Evolutionary conservation across 2,329 filamentous ascomycete genomes (phyloP).

Genomic region (Coniella vitis): DNA sequence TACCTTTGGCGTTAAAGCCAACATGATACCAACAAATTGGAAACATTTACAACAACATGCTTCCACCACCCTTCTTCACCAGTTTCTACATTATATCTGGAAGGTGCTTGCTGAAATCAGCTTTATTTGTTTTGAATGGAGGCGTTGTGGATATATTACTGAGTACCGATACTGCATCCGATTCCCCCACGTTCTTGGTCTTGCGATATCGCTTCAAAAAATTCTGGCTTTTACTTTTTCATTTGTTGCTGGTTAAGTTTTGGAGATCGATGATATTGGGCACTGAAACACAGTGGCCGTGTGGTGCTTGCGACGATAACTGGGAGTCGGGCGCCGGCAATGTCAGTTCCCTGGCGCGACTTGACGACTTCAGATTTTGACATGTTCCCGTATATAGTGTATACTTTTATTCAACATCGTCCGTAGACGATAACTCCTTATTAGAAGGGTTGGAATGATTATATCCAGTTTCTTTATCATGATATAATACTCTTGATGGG

Average conservation of each 20-base stretch:
- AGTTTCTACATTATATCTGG: conserved; percentile 5
- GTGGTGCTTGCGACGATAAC: too few species aligned
- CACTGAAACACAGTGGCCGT: neutral
- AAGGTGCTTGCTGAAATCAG: conserved; percentile 6
- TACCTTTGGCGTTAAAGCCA: conserved; percentile 13
- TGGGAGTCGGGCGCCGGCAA: too few species aligned
- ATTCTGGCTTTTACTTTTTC: too few species aligned
- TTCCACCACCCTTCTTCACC: neutral
- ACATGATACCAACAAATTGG: too few species aligned
- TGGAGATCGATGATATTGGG: neutral
- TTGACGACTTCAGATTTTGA: too few species aligned
- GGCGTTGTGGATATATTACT: conserved; percentile 13
- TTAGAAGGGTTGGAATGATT: too few species aligned
- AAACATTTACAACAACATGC: neutral
- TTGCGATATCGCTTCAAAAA: too few species aligned
- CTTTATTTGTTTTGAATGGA: conserved; percentile 10
- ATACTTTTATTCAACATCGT: neutral
- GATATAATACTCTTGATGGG: too few species aligned
- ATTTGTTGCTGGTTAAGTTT: too few species aligned
- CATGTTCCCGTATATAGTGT: too few species aligned
- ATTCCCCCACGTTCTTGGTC: neutral
- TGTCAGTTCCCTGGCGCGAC: too few species aligned
- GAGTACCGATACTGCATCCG: conserved; percentile 6
- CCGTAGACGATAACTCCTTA: neutral
- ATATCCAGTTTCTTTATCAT: too few species aligned